Evolutionary conservation across 75 land plant species (phyloP), one percentile per base, ranked within the genome.

Genomic region (Pinus albicaulis): DNA sequence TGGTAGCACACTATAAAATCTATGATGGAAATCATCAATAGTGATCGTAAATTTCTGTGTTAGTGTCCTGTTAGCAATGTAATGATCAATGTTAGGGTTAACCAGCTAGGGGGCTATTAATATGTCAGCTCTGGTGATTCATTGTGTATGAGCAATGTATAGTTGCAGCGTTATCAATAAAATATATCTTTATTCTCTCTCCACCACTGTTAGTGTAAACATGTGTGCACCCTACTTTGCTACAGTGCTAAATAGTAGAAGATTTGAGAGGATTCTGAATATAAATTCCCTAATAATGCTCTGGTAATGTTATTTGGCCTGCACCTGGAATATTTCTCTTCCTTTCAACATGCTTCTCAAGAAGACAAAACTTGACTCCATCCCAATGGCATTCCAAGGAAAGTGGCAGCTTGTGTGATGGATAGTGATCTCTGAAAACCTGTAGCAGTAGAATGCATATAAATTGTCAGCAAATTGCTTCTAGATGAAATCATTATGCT

Each of bases 361-460:
- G 44, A 16, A 66, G 70, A 7, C 22, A 36, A 66, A 34, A 66
- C 70, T 66, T 38, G 7, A 36, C 48, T 66, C 48, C 70, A 66
- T 66, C 70, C 70, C 70, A 66, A 19, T 66, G 70, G 16, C 70
- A 66, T 66, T 66, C 70, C 70, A 66, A 36, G 48, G n/a, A 17
- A 66, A 66, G 44, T 66, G 38, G 16, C 15, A 14, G 48, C 38
- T 66, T 36, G 70, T 66, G 28, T 66, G 70, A 44, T 19, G 48
- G 48, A 66, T 19, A 66, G 22, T 36, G 38, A 36, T 66, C 70
- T 66, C 48, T 66, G 19, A 38, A 31, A 17, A 66, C 70, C 70
- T 66, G 70, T 31, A 17, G 48, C 22, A 66, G 38, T 20, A 66
- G 19, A 26, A 17, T 1, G 70, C 25, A 17, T 34, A 44, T 34